Base-by-base conservation (phyloP, 208 protist genomes). In the Trypanosoma mega region DNA sequence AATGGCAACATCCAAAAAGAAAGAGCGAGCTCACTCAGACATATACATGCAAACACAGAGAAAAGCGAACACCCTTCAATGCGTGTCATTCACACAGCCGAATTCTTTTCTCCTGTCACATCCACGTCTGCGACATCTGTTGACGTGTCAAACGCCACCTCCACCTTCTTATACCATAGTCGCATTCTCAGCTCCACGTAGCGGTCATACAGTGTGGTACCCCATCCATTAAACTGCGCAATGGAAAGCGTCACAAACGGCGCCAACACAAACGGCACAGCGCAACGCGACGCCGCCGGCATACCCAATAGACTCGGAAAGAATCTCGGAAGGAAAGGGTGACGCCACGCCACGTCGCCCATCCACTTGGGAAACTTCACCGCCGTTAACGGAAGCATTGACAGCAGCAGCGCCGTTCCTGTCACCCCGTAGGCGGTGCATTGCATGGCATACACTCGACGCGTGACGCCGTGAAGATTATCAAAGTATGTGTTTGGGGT, bases 321-420 rank as follows among this genome's bases (percentile, higher is more conserved):
- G 23, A 93, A 71, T 2, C 86, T 79, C 21, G 90, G 87, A 33
- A 96, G 73, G 66, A 90, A 93, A 3, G 81, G 84, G 51, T 90
- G 79, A 26, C 87, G 82, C 85, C 85, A 93, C 26, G 76, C 78
- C 33, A 93, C 87, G 61, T 96, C 85, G 37, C 87, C 85, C 87
- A 93, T 93, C 45, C 78, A 96, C 67, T 87, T 87, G 5, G 90
- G 90, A 37, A 92, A 92, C 58, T 76, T 85, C 45, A 93, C 78
- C 1, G 77, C 70, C 29, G 71, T 83, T 24, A 94, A 68, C 0
- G 81, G 90, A 12, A 94, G 60, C 49, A 90, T 51, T 23, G 85
- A 93, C 27, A 80, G 41, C 16, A 74, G 41, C 34, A 96, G 68
- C 27, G 59, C 76, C 4, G 76, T 31, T 2, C 51, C 76, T 7